Percentiles rank a stretch among this genome's conserved stretches.
These are phyloP conservation scores for Mycena rosella DNA, from an alignment of 768 basidiomycete genomes.

Conservation along the genomic window DNA sequence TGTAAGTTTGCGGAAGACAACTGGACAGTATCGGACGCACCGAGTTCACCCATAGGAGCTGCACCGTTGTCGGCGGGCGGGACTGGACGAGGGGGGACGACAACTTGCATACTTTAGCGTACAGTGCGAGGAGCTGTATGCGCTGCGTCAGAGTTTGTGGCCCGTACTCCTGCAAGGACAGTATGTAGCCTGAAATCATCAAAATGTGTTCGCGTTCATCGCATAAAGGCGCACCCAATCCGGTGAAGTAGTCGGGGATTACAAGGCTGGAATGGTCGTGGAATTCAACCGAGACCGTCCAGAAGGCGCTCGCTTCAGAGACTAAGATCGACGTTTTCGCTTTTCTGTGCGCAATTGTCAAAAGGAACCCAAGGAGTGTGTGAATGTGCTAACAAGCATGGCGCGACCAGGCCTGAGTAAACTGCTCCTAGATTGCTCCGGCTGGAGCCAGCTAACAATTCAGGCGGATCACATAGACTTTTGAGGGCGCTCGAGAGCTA, in stretches of 20 bases:
- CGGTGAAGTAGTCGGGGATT: conserved; percentile 28
- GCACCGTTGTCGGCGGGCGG: conserved; percentile 32
- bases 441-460: neutral
- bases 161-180: conserved; percentile 22
- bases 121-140: conserved; percentile 25
- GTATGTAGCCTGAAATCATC: conserved; percentile 30
- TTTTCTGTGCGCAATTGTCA: neutral
- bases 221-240: conserved; percentile 21
- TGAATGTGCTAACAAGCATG: conserved; percentile 19
- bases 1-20: neutral
- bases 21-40: neutral
- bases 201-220: too few species aligned
- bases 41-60: conserved; percentile 26
- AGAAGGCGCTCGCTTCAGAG: neutral
- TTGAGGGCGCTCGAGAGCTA: conserved; percentile 24
- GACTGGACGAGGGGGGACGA: conserved; percentile 26
- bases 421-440: conserved; percentile 3
- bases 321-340: conserved; percentile 21
- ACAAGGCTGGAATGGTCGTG: conserved; percentile 26
- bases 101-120: conserved; percentile 31
- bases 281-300: conserved; percentile 23
- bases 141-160: neutral
- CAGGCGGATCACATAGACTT: conserved; percentile 9
- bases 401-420: conserved; percentile 10
- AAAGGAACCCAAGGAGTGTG: neutral